Evolutionary conservation across 176 grass and related monocot genomes (phyloP).

Genomic region (Themeda triandra): DNA sequence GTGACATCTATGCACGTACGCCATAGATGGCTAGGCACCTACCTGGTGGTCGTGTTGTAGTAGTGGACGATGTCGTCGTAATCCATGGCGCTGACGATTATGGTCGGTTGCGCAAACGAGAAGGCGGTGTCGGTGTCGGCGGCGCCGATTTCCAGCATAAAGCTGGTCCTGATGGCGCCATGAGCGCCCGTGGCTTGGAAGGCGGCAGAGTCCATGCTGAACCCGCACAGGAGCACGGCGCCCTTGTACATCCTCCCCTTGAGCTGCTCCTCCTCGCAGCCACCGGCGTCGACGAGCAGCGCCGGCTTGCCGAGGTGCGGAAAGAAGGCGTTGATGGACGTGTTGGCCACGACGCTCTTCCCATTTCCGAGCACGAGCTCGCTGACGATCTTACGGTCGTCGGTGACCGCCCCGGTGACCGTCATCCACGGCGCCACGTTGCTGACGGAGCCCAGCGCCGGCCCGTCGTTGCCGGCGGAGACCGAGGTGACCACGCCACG

Average conservation of each 20-base stretch:
- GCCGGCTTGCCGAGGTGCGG: not conserved
- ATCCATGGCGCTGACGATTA: accelerated
- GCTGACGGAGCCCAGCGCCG: not conserved
- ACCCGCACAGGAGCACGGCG: not conserved
- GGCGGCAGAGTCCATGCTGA: accelerated
- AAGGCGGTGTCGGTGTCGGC: not conserved
- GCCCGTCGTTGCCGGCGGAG: conserved; percentile 20
- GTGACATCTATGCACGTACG: too few species aligned
- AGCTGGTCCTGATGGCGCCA: not conserved
- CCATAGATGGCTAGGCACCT: too few species aligned
- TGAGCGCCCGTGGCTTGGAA: not conserved
- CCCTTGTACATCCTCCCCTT: not conserved
- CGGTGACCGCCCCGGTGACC: not conserved
- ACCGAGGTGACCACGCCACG: conserved; percentile 9
- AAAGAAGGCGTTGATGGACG: not conserved
- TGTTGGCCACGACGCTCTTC: not conserved
- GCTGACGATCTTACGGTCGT: conserved; percentile 10
- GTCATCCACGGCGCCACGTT: conserved; percentile 37
- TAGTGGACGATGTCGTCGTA: not conserved
- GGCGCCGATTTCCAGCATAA: too few species aligned
- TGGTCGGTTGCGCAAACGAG: not conserved
- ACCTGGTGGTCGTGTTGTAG: conserved; percentile 1
- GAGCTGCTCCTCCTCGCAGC: not conserved
- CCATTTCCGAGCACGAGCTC: conserved; percentile 14
- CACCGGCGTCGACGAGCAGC: not conserved